Conservation (phyloP, 2,329 filamentous ascomycete genomes). For the Mollisiaceae sp. region DNA sequence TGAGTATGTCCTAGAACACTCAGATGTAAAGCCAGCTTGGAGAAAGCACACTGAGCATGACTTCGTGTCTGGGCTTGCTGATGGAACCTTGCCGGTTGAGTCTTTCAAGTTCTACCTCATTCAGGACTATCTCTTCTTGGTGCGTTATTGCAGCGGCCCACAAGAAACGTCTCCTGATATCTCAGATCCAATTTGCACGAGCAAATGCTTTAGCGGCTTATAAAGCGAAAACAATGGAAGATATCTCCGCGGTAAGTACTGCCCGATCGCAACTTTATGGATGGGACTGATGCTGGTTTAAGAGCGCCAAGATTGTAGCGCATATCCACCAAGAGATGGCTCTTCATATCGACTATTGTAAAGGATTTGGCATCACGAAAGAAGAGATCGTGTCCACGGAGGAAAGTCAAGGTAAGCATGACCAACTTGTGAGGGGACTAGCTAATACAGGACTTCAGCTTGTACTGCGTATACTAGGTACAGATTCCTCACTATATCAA, state of each 20-base stretch:
- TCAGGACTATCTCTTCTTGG: conserved; percentile 90
- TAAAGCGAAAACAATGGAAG: conserved; percentile 75
- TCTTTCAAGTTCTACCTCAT: conserved; percentile 89
- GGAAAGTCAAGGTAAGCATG: conserved; percentile 69
- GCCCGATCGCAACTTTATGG: background rate
- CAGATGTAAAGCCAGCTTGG: conserved; percentile 79
- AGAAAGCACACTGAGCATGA: conserved; percentile 77
- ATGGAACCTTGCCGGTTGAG: conserved; percentile 74
- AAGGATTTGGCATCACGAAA: conserved; percentile 76
- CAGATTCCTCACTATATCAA: background rate
- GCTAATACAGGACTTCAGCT: conserved; percentile 47
- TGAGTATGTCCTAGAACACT: conserved; percentile 78
- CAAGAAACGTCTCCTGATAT: conserved; percentile 9
- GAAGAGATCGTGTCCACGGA: conserved; percentile 73
- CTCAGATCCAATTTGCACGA: conserved; percentile 81
- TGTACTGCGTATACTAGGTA: conserved; percentile 76
- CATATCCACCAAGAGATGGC: conserved; percentile 82
- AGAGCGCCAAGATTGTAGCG: conserved; percentile 72
- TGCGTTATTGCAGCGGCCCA: conserved; percentile 47
- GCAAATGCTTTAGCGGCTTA: conserved; percentile 86
- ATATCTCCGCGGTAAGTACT: conserved; percentile 69
- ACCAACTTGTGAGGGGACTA: background rate
- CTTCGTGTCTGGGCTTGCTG: conserved; percentile 78
- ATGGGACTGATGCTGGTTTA: background rate
- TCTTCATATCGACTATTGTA: conserved; percentile 83